Evolutionary conservation across 441 rosid species (phyloP).

Genomic region (Rhodomyrtus psidioides): DNA sequence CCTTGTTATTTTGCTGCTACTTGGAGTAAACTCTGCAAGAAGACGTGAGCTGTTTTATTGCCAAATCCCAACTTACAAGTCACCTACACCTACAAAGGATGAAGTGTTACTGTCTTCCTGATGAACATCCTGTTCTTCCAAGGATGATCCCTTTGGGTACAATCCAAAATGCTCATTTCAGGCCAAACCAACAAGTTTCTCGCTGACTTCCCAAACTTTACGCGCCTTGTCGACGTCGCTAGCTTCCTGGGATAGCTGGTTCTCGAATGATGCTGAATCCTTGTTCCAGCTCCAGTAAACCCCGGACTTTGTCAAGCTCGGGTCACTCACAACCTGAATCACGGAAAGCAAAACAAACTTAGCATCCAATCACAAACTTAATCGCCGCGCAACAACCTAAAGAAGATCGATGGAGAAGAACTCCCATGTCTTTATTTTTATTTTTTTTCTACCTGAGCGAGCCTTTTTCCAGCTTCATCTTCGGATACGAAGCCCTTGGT

Average conservation of each 20-base stretch:
- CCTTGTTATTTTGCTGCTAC: not conserved
- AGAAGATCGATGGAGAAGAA: too few species aligned
- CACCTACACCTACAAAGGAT: constrained; percentile 14
- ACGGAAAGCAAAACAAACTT: not conserved
- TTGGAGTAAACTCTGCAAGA: not conserved
- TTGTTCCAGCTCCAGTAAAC: constrained; percentile 98
- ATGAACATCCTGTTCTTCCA: constrained; percentile 8
- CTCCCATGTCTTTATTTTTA: too few species aligned
- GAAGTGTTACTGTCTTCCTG: constrained; percentile 5
- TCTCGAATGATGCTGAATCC: constrained; percentile 79
- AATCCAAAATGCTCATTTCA: constrained; percentile 9
- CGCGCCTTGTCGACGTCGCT: constrained; percentile 71
- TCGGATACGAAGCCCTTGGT: constrained; percentile 93
- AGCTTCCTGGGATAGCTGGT: constrained; percentile 77
- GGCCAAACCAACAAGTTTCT: constrained; percentile 80
- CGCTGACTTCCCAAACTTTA: constrained; percentile 81
- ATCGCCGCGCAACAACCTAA: not conserved
- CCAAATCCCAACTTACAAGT: constrained; percentile 7
- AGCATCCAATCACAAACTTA: not conserved
- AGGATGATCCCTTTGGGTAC: not conserved
- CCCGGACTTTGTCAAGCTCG: constrained; percentile 70
- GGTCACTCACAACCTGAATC: constrained; percentile 66
- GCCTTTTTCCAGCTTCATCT: constrained; percentile 87
- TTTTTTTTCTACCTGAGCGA: constrained; percentile 48
- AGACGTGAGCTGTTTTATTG: constrained; percentile 23